Evolutionary conservation across 306 rosid species (phyloP).

Genomic region (Cicer yamashitae): DNA sequence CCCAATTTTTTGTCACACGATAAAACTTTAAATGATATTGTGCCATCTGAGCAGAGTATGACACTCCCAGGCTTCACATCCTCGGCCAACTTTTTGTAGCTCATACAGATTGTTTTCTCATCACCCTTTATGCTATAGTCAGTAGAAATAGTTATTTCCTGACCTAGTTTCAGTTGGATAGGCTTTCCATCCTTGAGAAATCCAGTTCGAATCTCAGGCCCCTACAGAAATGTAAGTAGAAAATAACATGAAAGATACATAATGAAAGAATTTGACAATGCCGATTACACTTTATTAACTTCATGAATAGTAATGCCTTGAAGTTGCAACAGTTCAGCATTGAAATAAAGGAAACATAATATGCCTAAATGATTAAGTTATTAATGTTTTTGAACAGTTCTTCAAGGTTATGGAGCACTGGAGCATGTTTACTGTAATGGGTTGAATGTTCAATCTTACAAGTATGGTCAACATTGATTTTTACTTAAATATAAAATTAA

Average conservation of each 20-base stretch:
- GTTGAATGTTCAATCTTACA: not conserved
- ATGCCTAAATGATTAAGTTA: not conserved
- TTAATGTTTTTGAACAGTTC: not conserved
- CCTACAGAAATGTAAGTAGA: slow-evolving; percentile 53
- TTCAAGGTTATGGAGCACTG: not conserved
- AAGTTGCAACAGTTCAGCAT: not conserved
- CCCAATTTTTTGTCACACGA: slow-evolving; percentile 72
- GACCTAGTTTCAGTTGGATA: slow-evolving; percentile 74
- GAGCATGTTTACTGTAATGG: not conserved
- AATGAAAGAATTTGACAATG: not conserved
- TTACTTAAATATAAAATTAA: not conserved
- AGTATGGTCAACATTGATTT: not conserved
- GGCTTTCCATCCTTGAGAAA: slow-evolving; percentile 89
- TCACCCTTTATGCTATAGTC: slow-evolving; percentile 90
- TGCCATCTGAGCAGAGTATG: slow-evolving; percentile 95
- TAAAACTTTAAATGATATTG: slow-evolving; percentile 79
- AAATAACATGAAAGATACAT: slow-evolving; percentile 4
- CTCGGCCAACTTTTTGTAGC: slow-evolving; percentile 89
- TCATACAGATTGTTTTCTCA: slow-evolving; percentile 81
- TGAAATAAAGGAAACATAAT: not conserved
- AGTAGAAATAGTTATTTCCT: slow-evolving; percentile 83
- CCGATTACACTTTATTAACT: not conserved
- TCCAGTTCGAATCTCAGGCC: slow-evolving; percentile 99
- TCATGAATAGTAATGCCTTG: not conserved
- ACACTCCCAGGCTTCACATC: slow-evolving; percentile 91